Evolutionary conservation across 371 early-diverging fungal species (phyloP).

Genomic region (Mortierella sp.): DNA sequence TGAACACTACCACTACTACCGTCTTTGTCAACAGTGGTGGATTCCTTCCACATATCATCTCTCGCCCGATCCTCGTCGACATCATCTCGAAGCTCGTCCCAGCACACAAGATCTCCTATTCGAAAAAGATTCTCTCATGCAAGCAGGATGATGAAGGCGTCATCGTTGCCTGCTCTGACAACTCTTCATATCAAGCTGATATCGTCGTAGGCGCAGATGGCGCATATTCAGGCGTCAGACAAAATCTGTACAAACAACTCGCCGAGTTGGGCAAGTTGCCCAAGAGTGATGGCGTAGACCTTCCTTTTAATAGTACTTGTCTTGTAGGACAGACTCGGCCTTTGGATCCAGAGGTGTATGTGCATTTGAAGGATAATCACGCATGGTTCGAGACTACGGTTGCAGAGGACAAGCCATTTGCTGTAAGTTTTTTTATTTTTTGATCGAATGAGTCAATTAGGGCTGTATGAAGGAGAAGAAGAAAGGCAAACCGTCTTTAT

Average conservation of each 20-base stretch:
- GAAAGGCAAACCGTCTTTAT: too few relatives aligned
- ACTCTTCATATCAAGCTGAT: slow-evolving; percentile 31
- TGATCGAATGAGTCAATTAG: too few relatives aligned
- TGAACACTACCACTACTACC: background rate
- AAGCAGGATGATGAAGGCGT: slow-evolving; percentile 29
- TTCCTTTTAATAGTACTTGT: slow-evolving; percentile 28
- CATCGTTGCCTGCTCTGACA: slow-evolving; percentile 33
- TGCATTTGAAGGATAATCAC: slow-evolving; percentile 12
- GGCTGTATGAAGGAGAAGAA: background rate
- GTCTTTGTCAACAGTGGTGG: slow-evolving; percentile 21
- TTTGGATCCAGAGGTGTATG: slow-evolving; percentile 17
- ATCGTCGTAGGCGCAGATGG: slow-evolving; percentile 52
- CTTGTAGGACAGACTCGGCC: slow-evolving; percentile 30
- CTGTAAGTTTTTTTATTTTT: slow-evolving; percentile 22
- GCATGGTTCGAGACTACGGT: slow-evolving; percentile 18
- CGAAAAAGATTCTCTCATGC: slow-evolving; percentile 27
- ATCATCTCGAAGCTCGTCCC: slow-evolving; percentile 31
- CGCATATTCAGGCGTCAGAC: slow-evolving; percentile 34
- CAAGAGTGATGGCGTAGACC: slow-evolving; percentile 11
- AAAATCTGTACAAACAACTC: slow-evolving; percentile 29
- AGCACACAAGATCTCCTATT: slow-evolving; percentile 19
- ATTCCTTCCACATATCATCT: slow-evolving; percentile 25
- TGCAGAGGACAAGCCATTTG: slow-evolving; percentile 26
- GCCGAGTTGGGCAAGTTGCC: slow-evolving; percentile 7
- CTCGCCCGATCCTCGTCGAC: slow-evolving; percentile 34